Conservation (phyloP, 2,329 filamentous ascomycete species). For the Fusarium anthophilum region DNA sequence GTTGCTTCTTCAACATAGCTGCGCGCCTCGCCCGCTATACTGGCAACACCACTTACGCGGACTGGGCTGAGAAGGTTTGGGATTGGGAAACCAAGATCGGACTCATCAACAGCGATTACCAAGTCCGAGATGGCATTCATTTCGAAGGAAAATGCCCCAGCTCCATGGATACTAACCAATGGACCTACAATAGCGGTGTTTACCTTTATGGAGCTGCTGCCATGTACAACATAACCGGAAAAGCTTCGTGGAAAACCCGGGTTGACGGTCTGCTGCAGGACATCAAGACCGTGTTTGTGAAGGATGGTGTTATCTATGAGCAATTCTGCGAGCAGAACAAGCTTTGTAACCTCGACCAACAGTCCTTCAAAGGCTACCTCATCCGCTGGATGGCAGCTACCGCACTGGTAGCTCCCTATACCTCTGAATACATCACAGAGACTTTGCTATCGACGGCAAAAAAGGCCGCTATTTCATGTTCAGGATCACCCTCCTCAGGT, state of each 20-base stretch:
- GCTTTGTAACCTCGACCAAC: slow-evolving; percentile 75
- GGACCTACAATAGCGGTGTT: slow-evolving; percentile 76
- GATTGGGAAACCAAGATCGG: slow-evolving; percentile 67
- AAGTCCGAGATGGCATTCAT: slow-evolving; percentile 61
- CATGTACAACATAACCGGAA: slow-evolving; percentile 70
- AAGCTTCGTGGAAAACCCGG: slow-evolving; percentile 64
- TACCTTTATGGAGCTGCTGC: slow-evolving; percentile 70
- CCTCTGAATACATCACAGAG: not conserved
- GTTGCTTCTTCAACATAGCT: slow-evolving; percentile 74
- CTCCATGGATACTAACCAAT: slow-evolving; percentile 58
- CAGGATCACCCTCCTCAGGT: slow-evolving; percentile 52
- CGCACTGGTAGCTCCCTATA: slow-evolving; percentile 59
- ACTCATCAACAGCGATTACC: slow-evolving; percentile 64
- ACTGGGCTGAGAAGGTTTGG: slow-evolving; percentile 78
- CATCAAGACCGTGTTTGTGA: slow-evolving; percentile 63
- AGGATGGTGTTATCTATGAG: slow-evolving; percentile 67
- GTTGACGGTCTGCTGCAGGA: slow-evolving; percentile 66
- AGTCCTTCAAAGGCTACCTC: slow-evolving; percentile 80
- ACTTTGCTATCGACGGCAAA: slow-evolving; percentile 16
- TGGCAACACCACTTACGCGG: slow-evolving; percentile 78
- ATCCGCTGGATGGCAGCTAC: slow-evolving; percentile 71
- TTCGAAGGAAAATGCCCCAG: slow-evolving; percentile 34
- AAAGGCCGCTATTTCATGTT: slow-evolving; percentile 64
- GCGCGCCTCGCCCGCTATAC: slow-evolving; percentile 81
- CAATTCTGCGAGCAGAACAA: slow-evolving; percentile 69